Percentiles rank a stretch among this genome's conserved stretches.
Conservation (phyloP, 345 rosid genomes). For the Eucalyptus camaldulensis region DNA sequence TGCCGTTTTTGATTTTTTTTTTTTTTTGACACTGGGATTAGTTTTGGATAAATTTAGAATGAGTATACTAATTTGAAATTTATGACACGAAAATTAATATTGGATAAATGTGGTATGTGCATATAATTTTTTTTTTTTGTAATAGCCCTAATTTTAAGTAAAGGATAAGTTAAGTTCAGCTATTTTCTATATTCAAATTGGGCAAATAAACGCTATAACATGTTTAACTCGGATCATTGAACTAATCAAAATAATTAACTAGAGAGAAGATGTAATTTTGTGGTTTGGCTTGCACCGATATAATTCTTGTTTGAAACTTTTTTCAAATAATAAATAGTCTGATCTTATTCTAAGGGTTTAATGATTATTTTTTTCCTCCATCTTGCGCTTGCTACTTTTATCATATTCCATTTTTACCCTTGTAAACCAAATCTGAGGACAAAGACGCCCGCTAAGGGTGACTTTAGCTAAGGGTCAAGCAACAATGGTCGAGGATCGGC, state of each 20-base stretch:
- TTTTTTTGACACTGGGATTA: too few relatives aligned
- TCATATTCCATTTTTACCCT: not conserved
- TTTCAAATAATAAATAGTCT: too few relatives aligned
- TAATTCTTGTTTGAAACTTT: not conserved
- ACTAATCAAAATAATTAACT: not conserved
- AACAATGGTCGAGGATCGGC: not conserved
- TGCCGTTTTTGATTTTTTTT: not conserved
- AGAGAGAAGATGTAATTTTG: not conserved
- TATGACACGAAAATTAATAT: not conserved
- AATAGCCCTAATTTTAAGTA: not conserved
- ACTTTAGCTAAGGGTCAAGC: not conserved
- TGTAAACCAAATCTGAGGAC: not conserved
- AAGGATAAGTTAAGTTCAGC: not conserved
- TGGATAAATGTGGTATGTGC: not conserved
- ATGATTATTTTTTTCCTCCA: not conserved
- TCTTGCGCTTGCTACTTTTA: not conserved
- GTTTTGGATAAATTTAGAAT: not conserved
- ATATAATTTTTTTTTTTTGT: too few relatives aligned
- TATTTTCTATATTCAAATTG: not conserved
- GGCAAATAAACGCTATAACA: not conserved
- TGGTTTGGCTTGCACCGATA: not conserved
- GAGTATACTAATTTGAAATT: not conserved
- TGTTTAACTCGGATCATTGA: not conserved
- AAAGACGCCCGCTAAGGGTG: not conserved
- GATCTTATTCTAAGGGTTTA: not conserved